Base-by-base conservation (phyloP, 2,329 filamentous ascomycete genomes). In the Dactylonectria estremocensis region DNA sequence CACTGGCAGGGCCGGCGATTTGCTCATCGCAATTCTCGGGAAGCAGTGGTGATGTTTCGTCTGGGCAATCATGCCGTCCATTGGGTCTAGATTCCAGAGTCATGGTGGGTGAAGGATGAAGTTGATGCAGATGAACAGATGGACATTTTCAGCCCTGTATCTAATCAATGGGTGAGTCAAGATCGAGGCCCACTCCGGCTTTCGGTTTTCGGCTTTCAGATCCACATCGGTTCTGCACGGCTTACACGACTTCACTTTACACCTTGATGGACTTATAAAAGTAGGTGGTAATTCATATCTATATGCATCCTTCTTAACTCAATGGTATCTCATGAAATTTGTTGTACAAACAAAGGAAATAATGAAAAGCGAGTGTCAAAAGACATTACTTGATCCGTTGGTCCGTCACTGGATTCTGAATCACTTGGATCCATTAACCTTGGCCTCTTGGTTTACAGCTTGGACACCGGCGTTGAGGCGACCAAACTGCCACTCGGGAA, bases 401-500 rank as follows among this genome's bases (percentile, higher is more conserved):
- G 8, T 22, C 35, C 1, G 24, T 28, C 7, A 28, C 24, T 28
- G 24, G 7, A 28, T 7, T 28, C 7, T 4, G 24, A 18, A 24
- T 11, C 53, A 48, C 64, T 73, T 74, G n/a, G 69, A 63, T 2
- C 74, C 74, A 14, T 76, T 75, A 2, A 69, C 66, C 57, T 74
- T 76, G n/a, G 59, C 57, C 64, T 76, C 75, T 48, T 73, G 62
- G 53, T 73, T 64, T 64, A 81, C 75, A n/a, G 79, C 80, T 24
- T 77, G 71, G 33, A 79, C 74, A 5, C 74, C 77, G 7, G 81
- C 81, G 16, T 80, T 80, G 63, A 84, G 69, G 63, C 77, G 79
- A 0, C 89, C 89, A 77, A 90, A 90, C 78, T 91, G 88, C 94
- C 94, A 97, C 75, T 88, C 89, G 1, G 94, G 94, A 7, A 95